phyloP scores from a whole-genome alignment of 2,329 filamentous ascomycete genomes.

The Pseudogymnoascus sp. region DNA sequence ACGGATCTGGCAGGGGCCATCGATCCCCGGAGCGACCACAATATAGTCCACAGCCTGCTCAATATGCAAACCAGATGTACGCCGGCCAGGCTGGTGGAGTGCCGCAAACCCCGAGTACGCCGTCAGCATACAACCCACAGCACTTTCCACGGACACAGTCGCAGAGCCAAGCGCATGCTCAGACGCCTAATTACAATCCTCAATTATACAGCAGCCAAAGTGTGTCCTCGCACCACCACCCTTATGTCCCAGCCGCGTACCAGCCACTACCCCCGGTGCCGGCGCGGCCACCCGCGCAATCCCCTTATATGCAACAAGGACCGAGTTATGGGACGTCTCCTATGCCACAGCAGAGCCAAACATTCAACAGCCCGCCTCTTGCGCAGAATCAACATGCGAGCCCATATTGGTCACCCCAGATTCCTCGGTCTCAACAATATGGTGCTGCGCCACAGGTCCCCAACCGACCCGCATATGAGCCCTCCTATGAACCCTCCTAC shows the following conservation, averaged over 20 bases:
- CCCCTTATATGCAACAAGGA: conserved; percentile 8
- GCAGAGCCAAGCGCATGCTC: conserved; percentile 19
- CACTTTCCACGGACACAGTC: conserved; percentile 42
- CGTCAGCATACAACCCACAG: conserved; percentile 53
- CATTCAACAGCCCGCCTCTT: not conserved
- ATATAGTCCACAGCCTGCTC: conserved; percentile 29
- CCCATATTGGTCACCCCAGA: not conserved
- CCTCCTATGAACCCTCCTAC: conserved; percentile 14
- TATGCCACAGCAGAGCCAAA: not conserved
- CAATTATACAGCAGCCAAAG: conserved; percentile 44
- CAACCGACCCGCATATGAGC: conserved; percentile 14
- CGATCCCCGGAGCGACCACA: not conserved
- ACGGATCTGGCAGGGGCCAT: not conserved
- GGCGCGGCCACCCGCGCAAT: conserved; percentile 32
- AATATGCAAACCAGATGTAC: conserved; percentile 27
- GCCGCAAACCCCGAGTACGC: conserved; percentile 29
- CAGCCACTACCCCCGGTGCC: conserved; percentile 40
- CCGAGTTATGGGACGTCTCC: not conserved
- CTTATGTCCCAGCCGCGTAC: conserved; percentile 58
- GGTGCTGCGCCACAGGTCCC: conserved; percentile 18
- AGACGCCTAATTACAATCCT: conserved; percentile 35
- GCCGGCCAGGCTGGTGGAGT: not conserved
- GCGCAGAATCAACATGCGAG: conserved; percentile 1
- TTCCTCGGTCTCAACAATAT: conserved; percentile 18
- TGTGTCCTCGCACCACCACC: conserved; percentile 41